Evolutionary conservation across 1,284 basidiomycete genomes (phyloP), one percentile per base, ranked within the genome.

Genomic region (Calocybe gambosa): DNA sequence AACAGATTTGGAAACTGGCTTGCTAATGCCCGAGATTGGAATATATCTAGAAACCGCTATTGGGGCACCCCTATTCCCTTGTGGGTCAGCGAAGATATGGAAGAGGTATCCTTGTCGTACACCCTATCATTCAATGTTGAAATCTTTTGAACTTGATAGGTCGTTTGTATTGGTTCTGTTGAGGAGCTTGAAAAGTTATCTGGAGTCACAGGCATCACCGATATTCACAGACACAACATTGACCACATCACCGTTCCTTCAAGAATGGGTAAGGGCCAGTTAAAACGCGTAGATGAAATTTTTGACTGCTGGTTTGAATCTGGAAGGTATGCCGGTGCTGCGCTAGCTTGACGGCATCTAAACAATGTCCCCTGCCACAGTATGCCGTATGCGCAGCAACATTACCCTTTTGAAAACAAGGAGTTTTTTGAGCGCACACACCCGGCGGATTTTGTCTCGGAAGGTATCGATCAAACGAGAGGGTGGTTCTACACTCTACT

Each of bases 291-390:
- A 15, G 92, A 97, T 51, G 96, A 98, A 66, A 93, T 99, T 25
- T 99, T 99, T 65, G 96, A 99, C 66, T 99, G 96, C 65, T 99
- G 96, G 96, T 99, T 99, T 65, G 96, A 99, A 72, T 98, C 95
- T 5, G 96, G 96, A 68, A 93, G 89, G 91, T 91, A 75, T 54
- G 35, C 37, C 9, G 20, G 13, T 39, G 35, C 52, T n/a, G 43
- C 18, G 21, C 33, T 40, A 41, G 12, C 12, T 25, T 26, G n/a
- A 39, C 23, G 36, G 12, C 19, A 40, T 3, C 6, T 13, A 34
- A 35, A 29, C 7, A n/a, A 25, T 19, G n/a, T 23, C 34, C 13
- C 37, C 13, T 18, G 19, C 35, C 31, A 6, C 43, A 95, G 93
- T 62, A 99, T 99, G 96, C 96, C 96, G 3, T 99, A 96, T 61